Evolutionary conservation across 202 grass and related monocot genomes (phyloP).

Genomic region (Setaria italica): DNA sequence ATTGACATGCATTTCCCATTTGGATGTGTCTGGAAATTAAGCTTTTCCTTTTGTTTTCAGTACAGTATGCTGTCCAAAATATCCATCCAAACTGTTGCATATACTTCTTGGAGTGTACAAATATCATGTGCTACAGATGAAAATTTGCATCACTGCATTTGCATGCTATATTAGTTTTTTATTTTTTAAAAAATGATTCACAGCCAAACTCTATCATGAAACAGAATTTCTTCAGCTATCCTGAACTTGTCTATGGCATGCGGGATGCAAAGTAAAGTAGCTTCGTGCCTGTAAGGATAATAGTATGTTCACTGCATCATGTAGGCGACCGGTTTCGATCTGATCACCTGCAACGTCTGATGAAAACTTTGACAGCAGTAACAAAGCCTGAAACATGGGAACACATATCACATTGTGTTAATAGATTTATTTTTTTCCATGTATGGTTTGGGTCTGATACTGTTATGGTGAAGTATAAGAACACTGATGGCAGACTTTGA

Average conservation of each 20-base stretch:
- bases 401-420: conserved; percentile 17
- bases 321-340: conserved; percentile 52
- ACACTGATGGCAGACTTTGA: background rate
- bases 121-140: background rate
- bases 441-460: conserved; percentile 14
- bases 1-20: conserved; percentile 4
- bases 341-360: conserved; percentile 53
- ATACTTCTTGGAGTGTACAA: background rate
- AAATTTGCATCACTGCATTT: background rate
- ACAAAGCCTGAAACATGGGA: conserved; percentile 60
- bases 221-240: background rate
- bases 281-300: conserved; percentile 75
- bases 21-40: background rate
- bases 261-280: conserved; percentile 16
- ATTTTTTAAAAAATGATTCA: background rate
- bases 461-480: background rate
- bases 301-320: conserved; percentile 64
- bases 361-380: conserved; percentile 68
- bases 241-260: background rate
- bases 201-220: conserved; percentile 2
- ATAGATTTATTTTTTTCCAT: conserved; percentile 20
- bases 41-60: background rate
- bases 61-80: conserved; percentile 17
- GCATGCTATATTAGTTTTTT: background rate
- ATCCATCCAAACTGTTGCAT: background rate